Percentiles rank a stretch among this genome's conserved stretches.
Evolutionary conservation across 495 filamentous ascomycete species (phyloP).

Genomic region (Annulohypoxylon nitens): DNA sequence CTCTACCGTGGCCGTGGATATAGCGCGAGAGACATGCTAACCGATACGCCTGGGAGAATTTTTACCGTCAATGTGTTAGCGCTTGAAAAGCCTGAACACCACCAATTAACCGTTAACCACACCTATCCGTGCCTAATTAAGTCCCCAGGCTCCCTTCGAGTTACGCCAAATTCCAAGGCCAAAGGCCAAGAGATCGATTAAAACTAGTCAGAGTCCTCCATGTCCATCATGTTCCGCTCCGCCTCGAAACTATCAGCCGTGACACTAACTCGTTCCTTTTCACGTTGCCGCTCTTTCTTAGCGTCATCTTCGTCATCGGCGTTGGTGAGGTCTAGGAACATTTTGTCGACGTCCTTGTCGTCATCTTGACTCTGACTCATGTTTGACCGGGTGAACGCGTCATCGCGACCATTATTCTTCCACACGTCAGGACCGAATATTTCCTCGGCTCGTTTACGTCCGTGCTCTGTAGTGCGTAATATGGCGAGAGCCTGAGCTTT

Average conservation of each 20-base stretch:
- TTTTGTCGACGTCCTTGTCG: slow-evolving; percentile 62
- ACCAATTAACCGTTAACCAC: background rate
- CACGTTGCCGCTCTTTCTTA: slow-evolving; percentile 49
- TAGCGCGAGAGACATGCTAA: slow-evolving; percentile 14
- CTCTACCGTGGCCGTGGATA: slow-evolving; percentile 16
- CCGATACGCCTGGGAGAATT: slow-evolving; percentile 30
- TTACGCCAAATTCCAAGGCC: slow-evolving; percentile 3
- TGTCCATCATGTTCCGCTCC: slow-evolving; percentile 55
- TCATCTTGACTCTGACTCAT: slow-evolving; percentile 53
- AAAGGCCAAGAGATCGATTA: background rate
- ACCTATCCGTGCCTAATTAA: slow-evolving; percentile 8
- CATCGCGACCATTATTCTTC: slow-evolving; percentile 49
- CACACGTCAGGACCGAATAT: slow-evolving; percentile 56
- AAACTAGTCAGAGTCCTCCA: slow-evolving; percentile 51
- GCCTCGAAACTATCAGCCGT: slow-evolving; percentile 56
- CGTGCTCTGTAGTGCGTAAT: slow-evolving; percentile 54
- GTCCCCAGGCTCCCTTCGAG: background rate
- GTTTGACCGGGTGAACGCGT: slow-evolving; percentile 42
- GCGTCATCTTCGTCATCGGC: slow-evolving; percentile 62
- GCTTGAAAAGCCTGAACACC: background rate
- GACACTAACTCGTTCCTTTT: slow-evolving; percentile 43
- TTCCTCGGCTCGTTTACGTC: slow-evolving; percentile 56
- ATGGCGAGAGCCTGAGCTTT: slow-evolving; percentile 57
- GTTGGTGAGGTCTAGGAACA: slow-evolving; percentile 67
- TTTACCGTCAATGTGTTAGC: slow-evolving; percentile 6